Base-by-base conservation (phyloP, 805 yeast genomes). In the Sugiyamaella smithiae region DNA sequence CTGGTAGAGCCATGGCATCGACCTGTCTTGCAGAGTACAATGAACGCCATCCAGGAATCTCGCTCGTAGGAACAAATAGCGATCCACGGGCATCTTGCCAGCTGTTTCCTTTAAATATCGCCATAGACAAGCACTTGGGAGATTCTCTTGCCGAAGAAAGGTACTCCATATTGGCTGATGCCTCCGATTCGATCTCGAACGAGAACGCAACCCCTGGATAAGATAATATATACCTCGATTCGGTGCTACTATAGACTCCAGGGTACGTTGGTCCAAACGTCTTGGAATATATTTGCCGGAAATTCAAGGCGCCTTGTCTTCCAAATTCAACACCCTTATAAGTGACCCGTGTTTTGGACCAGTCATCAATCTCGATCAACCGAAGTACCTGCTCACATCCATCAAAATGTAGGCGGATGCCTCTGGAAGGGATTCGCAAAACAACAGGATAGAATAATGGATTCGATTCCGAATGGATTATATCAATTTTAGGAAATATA, bases 181-280 rank as follows among this genome's bases (percentile, higher is more conserved):
- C 41, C 11, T 20, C 56, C 8, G 38, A 28, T 1, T 61, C 52
- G n/a, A 64, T 35, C 16, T 59, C 58, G 57, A 81, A 81, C 45
- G 69, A 69, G 62, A 81, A 81, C 1, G 78, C 68, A 2, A 81
- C 68, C 0, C 86, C 86, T 1, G 81, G 78, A 54, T 81, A 81
- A 16, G 79, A 74, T 32, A 81, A 66, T 9, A 71, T 62, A 55
- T 80, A 81, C 20, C 60, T 53, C 5, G 52, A 52, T 1, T 51
- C 43, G 44, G 69, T 66, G 11, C 19, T 37, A 14, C 23, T 36
- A n/a, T 23, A 9, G 19, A 14, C 16, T 0, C 85, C 85, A 1
- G 84, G 82, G 52, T 76, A 78, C 0, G 85, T 79, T 1, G 85
- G 85, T 0, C 86, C 86, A 60, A 81, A 78, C 3, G 73, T 66